Conservation (phyloP, 2,329 filamentous ascomycete species). For the Dactylellina haptotyla region DNA sequence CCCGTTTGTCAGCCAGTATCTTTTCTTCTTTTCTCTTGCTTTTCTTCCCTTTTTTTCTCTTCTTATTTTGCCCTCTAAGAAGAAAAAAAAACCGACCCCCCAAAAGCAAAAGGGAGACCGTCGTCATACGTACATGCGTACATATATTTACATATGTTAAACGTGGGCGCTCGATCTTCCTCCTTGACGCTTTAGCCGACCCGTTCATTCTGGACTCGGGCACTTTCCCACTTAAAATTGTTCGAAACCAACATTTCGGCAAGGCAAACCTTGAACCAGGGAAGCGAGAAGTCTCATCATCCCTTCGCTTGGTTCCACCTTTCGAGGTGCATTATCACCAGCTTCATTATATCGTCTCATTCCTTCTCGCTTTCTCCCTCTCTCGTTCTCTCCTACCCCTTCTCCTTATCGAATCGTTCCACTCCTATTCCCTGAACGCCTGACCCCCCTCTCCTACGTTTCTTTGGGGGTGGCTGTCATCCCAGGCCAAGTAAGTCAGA, state of each 20-base stretch:
- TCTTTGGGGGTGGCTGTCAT: not conserved
- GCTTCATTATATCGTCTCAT: conserved; percentile 48
- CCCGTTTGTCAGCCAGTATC: conserved; percentile 1
- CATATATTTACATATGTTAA: conserved; percentile 26
- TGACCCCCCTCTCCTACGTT: too few relatives aligned
- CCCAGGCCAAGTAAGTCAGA: too few relatives aligned
- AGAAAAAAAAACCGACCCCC: not conserved
- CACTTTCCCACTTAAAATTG: conserved; percentile 54
- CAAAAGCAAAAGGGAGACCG: not conserved
- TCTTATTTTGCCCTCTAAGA: not conserved
- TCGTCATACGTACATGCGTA: conserved; percentile 15
- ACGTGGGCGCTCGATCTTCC: conserved; percentile 27
- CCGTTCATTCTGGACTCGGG: conserved; percentile 52
- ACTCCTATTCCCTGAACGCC: too few relatives aligned
- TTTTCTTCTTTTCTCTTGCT: not conserved
- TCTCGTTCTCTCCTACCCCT: conserved; percentile 30
- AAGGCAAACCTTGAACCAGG: conserved; percentile 52
- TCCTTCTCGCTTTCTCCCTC: conserved; percentile 23
- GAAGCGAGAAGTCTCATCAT: conserved; percentile 54
- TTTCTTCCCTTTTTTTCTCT: conserved; percentile 1
- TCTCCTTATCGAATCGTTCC: conserved; percentile 22
- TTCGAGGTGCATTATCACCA: conserved; percentile 54
- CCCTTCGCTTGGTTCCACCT: conserved; percentile 46
- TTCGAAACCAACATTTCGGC: conserved; percentile 54
- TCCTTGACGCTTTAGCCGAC: conserved; percentile 50